phyloP scores from a whole-genome alignment of 352 stramenopile genomes.

The Phytopythium vexans region DNA sequence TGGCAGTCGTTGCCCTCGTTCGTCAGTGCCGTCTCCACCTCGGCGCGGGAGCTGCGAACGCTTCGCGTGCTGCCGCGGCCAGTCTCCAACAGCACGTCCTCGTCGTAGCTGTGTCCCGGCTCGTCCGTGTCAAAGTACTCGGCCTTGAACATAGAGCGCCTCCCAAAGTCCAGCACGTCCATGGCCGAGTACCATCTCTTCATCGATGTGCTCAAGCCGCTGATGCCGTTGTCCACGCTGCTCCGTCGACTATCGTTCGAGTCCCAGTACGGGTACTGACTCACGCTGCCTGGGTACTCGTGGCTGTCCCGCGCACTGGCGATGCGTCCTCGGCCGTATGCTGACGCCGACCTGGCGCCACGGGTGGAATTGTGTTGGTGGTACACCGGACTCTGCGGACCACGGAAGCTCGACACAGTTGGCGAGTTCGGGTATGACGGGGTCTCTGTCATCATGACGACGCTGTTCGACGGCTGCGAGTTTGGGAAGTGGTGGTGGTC shows the following conservation, averaged over 20 bases:
- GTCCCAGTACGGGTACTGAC: constrained; percentile 20
- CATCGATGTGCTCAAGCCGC: constrained; percentile 53
- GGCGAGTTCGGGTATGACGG: constrained; percentile 65
- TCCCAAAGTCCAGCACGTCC: constrained; percentile 63
- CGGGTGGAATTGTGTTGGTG: constrained; percentile 8
- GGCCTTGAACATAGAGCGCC: constrained; percentile 73
- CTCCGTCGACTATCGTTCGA: constrained; percentile 23
- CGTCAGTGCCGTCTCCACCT: constrained; percentile 20
- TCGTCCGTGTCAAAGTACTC: constrained; percentile 75
- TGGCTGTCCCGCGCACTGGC: constrained; percentile 25
- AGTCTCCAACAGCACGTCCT: constrained; percentile 64
- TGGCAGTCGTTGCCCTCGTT: constrained; percentile 71
- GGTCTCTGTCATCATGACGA: constrained; percentile 38
- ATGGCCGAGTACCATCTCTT: constrained; percentile 75
- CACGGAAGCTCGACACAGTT: constrained; percentile 50
- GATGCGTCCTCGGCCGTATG: constrained; percentile 14
- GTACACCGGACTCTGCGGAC: constrained; percentile 39
- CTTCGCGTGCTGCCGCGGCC: constrained; percentile 35
- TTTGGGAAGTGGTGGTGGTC: constrained; percentile 17
- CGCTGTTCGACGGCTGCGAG: constrained; percentile 31
- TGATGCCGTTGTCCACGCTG: constrained; percentile 39
- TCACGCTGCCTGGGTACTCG: neutral
- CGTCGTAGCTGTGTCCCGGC: constrained; percentile 30
- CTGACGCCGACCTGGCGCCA: constrained; percentile 3
- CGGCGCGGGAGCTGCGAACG: constrained; percentile 30